Base-by-base conservation (phyloP, 192 early-diverging fungal species). In the Nowakowskiella sp. region DNA sequence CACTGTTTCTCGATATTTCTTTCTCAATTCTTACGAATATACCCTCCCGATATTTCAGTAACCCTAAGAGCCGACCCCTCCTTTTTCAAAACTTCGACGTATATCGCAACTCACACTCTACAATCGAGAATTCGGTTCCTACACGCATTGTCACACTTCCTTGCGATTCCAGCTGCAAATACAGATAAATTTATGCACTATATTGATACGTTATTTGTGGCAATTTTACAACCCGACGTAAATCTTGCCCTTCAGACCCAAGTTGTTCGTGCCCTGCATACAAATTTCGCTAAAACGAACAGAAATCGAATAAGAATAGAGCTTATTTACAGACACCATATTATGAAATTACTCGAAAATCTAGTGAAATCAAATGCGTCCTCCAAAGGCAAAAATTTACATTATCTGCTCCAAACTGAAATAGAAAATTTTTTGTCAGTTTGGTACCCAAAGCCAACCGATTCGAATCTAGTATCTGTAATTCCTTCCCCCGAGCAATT, bases 281-380 rank as follows among this genome's bases (percentile, higher is more conserved):
- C 28, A 19, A 49, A 69, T 42, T 24, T 78, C 6, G 64, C 67
- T 6, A 42, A 64, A n/a, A 75, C 76, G n/a, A 75, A 72, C 51
- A 24, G 57, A 28, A 78, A 67, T 51, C 33, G 76, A 28, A 30
- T 56, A 3, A 55, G 76, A 9, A 54, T 78, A 4, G 66, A 78
- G 34, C 47, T 16, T 6, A 49, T 61, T 25, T 77, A 64, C 43
- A 46, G 61, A 19, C 19, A 23, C 0, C 49, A 39, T 0, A 59
- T 72, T 7, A 25, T 28, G 5, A 44, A 42, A n/a, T 30, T 67
- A 4, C 9, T 60, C 34, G 19, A 53, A 53, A 50, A 25, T 19
- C 32, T 42, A 34, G n/a, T 22, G 9, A 9, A 8, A 19, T n/a
- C 5, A 45, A 53, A 4, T 44, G 27, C n/a, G 36, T 39, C 36